These are phyloP conservation scores for Hemisphaericaspora xylofermentans DNA, from an alignment of 1,139 yeast genomes.

Conservation along the genomic window DNA sequence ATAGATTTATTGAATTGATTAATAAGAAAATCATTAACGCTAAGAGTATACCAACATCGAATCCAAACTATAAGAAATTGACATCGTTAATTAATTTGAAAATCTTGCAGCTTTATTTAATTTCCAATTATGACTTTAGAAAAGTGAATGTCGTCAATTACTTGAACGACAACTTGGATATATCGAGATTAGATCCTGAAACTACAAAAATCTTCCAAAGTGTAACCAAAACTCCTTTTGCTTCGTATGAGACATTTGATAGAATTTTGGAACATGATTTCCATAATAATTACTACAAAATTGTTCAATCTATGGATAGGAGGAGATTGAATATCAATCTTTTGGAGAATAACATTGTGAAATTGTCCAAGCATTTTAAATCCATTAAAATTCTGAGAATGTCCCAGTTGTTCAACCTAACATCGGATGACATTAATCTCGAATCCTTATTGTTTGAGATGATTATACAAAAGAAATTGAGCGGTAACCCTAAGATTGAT, in stretches of 20 bases:
- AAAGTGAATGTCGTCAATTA: conserved; percentile 28
- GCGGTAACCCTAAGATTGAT: conserved; percentile 31
- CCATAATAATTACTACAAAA: conserved; percentile 8
- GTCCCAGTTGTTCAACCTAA: conserved; percentile 13
- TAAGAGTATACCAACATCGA: conserved; percentile 17
- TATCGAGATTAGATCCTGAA: conserved; percentile 4
- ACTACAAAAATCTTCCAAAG: background rate
- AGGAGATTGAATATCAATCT: conserved; percentile 23
- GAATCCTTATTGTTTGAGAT: conserved; percentile 31
- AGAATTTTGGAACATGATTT: conserved; percentile 6
- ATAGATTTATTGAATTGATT: conserved; percentile 34
- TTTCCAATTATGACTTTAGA: conserved; percentile 37
- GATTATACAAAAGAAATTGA: conserved; percentile 36
- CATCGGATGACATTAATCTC: conserved; percentile 12
- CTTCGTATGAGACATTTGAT: conserved; percentile 2
- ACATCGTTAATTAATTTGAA: conserved; percentile 20
- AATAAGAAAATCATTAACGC: conserved; percentile 37
- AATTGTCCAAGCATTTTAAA: conserved; percentile 30
- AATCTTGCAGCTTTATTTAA: conserved; percentile 29
- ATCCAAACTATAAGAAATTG: conserved; percentile 4
- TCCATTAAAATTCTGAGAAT: conserved; percentile 23
- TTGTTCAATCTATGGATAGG: conserved; percentile 12
- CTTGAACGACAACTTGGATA: conserved; percentile 17
- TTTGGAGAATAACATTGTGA: conserved; percentile 32
- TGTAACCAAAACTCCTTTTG: conserved; percentile 7